A percentile compares a stretch with the other conserved stretches of the same genome.
Evolutionary conservation across 2,329 filamentous ascomycete species (phyloP).

Genomic region (Botrytis paeoniae): DNA sequence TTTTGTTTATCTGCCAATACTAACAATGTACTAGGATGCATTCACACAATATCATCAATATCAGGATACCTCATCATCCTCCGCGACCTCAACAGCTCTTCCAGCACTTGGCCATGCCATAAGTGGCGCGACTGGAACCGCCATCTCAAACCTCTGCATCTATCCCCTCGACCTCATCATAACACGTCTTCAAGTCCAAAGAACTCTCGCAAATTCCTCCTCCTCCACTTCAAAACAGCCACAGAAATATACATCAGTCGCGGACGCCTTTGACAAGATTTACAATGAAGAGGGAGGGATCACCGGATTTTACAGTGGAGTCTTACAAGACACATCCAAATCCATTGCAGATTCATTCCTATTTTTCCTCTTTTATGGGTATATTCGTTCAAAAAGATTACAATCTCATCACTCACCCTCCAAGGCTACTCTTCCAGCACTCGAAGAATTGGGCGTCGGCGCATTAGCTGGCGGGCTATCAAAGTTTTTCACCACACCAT

Average conservation of each 20-base stretch:
- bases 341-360: conserved; percentile 74
- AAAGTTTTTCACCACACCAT: conserved; percentile 73
- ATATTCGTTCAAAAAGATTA: conserved; percentile 42
- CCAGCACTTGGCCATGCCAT: conserved; percentile 78
- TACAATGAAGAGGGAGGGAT: conserved; percentile 66
- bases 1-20: neutral
- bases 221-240: conserved; percentile 31
- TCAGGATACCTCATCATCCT: conserved; percentile 33
- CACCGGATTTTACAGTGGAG: conserved; percentile 65
- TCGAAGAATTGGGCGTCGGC: conserved; percentile 74
- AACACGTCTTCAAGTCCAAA: conserved; percentile 78
- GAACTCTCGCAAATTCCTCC: conserved; percentile 48
- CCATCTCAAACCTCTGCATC: conserved; percentile 72
- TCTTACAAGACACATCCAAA: conserved; percentile 63
- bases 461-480: conserved; percentile 71
- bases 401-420: conserved; percentile 40
- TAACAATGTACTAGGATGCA: conserved; percentile 31
- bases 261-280: conserved; percentile 70
- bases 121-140: conserved; percentile 74
- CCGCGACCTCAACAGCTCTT: conserved; percentile 45
- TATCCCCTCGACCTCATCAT: conserved; percentile 83
- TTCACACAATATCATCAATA: conserved; percentile 39
- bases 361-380: conserved; percentile 80
- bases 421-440: conserved; percentile 49
- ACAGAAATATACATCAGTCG: conserved; percentile 60